phyloP scores from a whole-genome alignment of 805 yeast genomes.

The Candida silvicultrix region DNA sequence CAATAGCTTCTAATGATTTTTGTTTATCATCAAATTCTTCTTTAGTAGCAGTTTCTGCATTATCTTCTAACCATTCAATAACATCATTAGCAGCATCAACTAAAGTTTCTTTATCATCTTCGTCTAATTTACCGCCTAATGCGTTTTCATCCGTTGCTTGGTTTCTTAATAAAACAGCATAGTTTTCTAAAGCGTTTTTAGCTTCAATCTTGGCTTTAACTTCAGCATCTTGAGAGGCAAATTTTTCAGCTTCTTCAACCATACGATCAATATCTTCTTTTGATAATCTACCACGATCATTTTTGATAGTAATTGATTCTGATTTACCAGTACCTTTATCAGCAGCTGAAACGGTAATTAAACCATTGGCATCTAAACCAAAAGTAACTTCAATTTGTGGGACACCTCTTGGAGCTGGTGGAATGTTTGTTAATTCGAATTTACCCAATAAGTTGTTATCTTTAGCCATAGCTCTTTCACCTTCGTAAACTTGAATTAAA shows the following conservation, averaged over 20 bases:
- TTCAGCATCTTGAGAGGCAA: constrained; percentile 78
- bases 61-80: constrained; percentile 76
- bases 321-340: constrained; percentile 90
- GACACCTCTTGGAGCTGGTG: constrained; percentile 20
- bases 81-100: constrained; percentile 80
- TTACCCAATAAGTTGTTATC: constrained; percentile 83
- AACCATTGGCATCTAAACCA: constrained; percentile 76
- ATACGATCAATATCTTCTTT: constrained; percentile 73
- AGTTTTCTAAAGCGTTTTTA: constrained; percentile 78
- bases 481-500: constrained; percentile 84
- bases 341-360: constrained; percentile 70
- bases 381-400: constrained; percentile 38
- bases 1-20: constrained; percentile 68
- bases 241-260: constrained; percentile 93
- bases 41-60: constrained; percentile 72
- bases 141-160: constrained; percentile 45
- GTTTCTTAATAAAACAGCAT: constrained; percentile 71
- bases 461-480: constrained; percentile 87
- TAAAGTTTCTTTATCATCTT: constrained; percentile 81
- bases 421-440: constrained; percentile 73
- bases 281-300: constrained; percentile 52
- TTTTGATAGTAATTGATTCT: constrained; percentile 80
- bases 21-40: constrained; percentile 90
- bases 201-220: constrained; percentile 77
- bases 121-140: constrained; percentile 69